Percentiles rank a stretch among this genome's conserved stretches.
phyloP scores from a whole-genome alignment of 768 basidiomycete genomes.

The Suillus placidus region DNA sequence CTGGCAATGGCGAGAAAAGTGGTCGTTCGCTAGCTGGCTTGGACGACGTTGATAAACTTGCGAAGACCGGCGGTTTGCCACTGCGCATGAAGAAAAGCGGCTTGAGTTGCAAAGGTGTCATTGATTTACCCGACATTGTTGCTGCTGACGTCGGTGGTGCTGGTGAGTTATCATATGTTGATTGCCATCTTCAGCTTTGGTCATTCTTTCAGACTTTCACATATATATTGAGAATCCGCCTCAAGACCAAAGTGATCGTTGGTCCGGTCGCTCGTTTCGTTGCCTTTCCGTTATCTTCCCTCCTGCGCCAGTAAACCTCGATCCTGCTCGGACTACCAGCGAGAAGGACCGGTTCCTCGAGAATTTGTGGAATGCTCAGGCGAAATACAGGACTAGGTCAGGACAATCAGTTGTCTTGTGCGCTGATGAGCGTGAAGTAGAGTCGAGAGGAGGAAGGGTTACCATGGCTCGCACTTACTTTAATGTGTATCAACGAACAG shows the following conservation, averaged over 20 bases:
- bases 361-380: conserved; percentile 89
- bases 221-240: conserved; percentile 84
- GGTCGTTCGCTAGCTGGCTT: conserved; percentile 74
- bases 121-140: conserved; percentile 83
- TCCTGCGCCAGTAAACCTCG: conserved; percentile 63
- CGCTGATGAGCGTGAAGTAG: conserved; percentile 76
- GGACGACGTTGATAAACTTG: conserved; percentile 75
- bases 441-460: conserved; percentile 58
- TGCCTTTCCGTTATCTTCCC: conserved; percentile 78
- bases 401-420: conserved; percentile 75
- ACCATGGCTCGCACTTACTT: conserved; percentile 83
- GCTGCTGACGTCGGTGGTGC: conserved; percentile 85
- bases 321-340: conserved; percentile 60
- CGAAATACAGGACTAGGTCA: conserved; percentile 69
- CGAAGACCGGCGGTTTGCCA: conserved; percentile 63
- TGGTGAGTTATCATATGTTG: conserved; percentile 50
- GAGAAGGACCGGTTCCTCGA: conserved; percentile 86
- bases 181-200: not conserved
- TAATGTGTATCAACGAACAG: conserved; percentile 84
- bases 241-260: conserved; percentile 78
- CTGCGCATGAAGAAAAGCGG: conserved; percentile 74
- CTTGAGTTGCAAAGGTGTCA: conserved; percentile 81
- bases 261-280: conserved; percentile 87
- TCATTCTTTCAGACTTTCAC: conserved; percentile 67
- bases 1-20: conserved; percentile 71